phyloP scores from a whole-genome alignment of 306 rosid genomes.

The Begonia fuchsioides region DNA sequence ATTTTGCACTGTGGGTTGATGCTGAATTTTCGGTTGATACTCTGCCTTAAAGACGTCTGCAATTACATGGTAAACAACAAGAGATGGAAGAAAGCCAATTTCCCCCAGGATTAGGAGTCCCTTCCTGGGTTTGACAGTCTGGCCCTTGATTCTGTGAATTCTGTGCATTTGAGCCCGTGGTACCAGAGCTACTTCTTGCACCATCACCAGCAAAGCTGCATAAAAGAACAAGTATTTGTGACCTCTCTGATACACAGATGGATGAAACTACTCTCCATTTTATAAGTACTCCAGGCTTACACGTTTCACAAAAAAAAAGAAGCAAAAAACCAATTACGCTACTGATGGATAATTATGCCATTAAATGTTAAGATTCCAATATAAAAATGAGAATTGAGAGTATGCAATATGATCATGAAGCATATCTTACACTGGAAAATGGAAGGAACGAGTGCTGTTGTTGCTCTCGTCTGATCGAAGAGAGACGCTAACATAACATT shows the following conservation, averaged over 20 bases:
- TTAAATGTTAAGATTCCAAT: no score
- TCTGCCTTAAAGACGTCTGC: slow-evolving; percentile 6
- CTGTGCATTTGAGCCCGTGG: slow-evolving; percentile 13
- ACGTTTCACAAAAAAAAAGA: no score
- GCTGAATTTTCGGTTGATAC: not conserved
- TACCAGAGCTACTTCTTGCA: slow-evolving; percentile 17
- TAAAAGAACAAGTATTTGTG: not conserved
- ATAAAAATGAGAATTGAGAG: no score
- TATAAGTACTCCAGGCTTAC: no score
- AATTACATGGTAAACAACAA: slow-evolving; percentile 19
- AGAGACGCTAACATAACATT: slow-evolving; percentile 1
- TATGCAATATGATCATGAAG: not conserved
- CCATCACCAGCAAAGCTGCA: slow-evolving; percentile 30
- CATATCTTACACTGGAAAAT: slow-evolving; percentile 11
- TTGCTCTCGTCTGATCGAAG: slow-evolving; percentile 7
- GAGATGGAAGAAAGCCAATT: slow-evolving; percentile 15
- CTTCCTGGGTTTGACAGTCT: not conserved
- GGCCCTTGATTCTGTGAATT: slow-evolving; percentile 4
- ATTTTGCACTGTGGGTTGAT: not conserved
- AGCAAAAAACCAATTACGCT: no score
- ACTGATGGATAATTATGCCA: no score
- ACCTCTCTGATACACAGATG: no score
- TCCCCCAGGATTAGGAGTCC: slow-evolving; percentile 6
- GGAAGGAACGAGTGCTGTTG: slow-evolving; percentile 8
- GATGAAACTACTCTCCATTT: no score